Conservation (phyloP, 2,329 filamentous ascomycete species). For the Claviceps sp. region DNA sequence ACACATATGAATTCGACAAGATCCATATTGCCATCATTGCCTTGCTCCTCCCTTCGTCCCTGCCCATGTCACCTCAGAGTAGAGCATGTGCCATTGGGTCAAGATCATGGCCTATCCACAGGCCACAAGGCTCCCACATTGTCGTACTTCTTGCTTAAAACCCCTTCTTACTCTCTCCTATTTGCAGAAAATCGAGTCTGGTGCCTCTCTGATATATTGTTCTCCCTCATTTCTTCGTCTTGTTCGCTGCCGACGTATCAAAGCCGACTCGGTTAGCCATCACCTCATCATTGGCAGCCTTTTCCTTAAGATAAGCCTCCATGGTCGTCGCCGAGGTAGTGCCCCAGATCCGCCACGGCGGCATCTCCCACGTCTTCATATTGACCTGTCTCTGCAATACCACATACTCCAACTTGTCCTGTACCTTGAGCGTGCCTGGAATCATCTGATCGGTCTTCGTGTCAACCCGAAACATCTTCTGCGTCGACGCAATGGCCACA, state of each 20-base stretch:
- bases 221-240: neutral
- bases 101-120: too few relatives aligned
- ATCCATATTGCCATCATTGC: neutral
- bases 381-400: constrained; percentile 41
- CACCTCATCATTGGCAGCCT: constrained; percentile 20
- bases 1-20: too few relatives aligned
- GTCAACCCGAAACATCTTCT: constrained; percentile 35
- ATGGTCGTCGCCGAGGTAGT: constrained; percentile 41
- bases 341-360: constrained; percentile 53
- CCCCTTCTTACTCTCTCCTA: neutral
- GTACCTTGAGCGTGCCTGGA: constrained; percentile 33
- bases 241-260: constrained; percentile 9
- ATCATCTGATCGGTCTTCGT: constrained; percentile 24
- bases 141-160: neutral
- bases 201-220: too few relatives aligned
- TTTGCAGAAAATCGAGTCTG: neutral
- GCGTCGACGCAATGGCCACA: constrained; percentile 44
- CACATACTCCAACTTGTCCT: constrained; percentile 49
- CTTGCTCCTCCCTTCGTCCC: too few relatives aligned
- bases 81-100: too few relatives aligned
- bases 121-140: neutral
- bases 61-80: too few relatives aligned
- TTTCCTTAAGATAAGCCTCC: constrained; percentile 24
- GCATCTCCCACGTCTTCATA: constrained; percentile 31
- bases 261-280: constrained; percentile 21